phyloP scores from a whole-genome alignment of 805 yeast species.

The Yarrowia sp. region DNA sequence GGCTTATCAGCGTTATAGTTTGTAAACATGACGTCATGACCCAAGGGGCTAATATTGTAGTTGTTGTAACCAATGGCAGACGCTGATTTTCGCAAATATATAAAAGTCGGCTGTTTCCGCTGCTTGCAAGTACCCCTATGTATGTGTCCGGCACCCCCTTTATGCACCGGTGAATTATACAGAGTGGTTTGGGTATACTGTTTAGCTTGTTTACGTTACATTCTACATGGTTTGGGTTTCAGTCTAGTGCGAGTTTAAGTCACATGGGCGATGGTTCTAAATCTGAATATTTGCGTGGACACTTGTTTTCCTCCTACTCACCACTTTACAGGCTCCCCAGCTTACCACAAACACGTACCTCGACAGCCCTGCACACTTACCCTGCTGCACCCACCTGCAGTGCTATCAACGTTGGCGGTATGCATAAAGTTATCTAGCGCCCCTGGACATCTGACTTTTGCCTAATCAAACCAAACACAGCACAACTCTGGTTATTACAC shows the following conservation, averaged over 20 bases:
- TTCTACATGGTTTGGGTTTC: background rate
- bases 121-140: background rate
- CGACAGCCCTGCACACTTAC: too few relatives aligned
- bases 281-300: too few relatives aligned
- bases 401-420: background rate
- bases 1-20: slow-evolving; percentile 17
- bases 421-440: slow-evolving; percentile 20
- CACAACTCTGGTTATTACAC: background rate
- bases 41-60: too few relatives aligned
- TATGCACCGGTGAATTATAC: background rate
- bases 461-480: background rate
- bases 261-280: too few relatives aligned
- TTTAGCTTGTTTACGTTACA: slow-evolving; percentile 2
- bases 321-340: too few relatives aligned
- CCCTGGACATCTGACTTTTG: slow-evolving; percentile 21
- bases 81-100: too few relatives aligned
- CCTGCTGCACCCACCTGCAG: background rate
- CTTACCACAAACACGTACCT: too few relatives aligned
- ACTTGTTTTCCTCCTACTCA: too few relatives aligned
- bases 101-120: background rate
- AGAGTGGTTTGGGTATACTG: too few relatives aligned
- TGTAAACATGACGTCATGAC: slow-evolving; percentile 15
- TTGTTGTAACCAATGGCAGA: too few relatives aligned
- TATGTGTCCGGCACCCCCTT: too few relatives aligned
- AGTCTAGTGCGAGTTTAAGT: background rate